Evolutionary conservation across 192 early-diverging fungal species (phyloP).

Genomic region (Podila epicladia): DNA sequence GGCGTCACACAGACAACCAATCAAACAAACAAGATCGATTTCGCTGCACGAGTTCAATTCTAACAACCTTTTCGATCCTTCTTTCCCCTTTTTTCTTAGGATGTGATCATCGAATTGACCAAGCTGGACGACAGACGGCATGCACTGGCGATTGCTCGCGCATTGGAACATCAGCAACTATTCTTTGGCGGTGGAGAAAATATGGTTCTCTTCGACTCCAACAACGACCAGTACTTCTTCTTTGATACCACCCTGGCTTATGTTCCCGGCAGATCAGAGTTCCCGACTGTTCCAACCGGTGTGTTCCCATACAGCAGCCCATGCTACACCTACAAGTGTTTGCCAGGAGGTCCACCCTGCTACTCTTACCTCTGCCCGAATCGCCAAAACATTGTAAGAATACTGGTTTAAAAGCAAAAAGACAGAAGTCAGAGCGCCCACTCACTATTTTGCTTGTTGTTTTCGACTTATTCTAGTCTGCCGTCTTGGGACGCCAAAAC

Average conservation of each 20-base stretch:
- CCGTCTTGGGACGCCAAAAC: slow-evolving; percentile 22
- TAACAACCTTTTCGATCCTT: not conserved
- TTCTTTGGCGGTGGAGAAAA: slow-evolving; percentile 84
- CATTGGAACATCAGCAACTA: slow-evolving; percentile 78
- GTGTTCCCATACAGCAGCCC: slow-evolving; percentile 35
- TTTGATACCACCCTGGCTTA: slow-evolving; percentile 46
- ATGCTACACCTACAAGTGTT: slow-evolving; percentile 37
- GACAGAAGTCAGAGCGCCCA: too few species aligned
- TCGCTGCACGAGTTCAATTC: too few species aligned
- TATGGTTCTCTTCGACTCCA: slow-evolving; percentile 73
- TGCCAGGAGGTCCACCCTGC: slow-evolving; percentile 29
- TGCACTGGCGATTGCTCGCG: slow-evolving; percentile 77
- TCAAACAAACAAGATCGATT: too few species aligned
- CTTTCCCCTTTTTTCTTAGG: slow-evolving; percentile 21
- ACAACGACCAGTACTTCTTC: slow-evolving; percentile 80
- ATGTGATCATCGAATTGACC: slow-evolving; percentile 72
- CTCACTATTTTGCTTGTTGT: not conserved
- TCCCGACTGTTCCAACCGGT: slow-evolving; percentile 29
- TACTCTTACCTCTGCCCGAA: slow-evolving; percentile 48
- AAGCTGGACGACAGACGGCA: slow-evolving; percentile 77
- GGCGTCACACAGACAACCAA: too few species aligned
- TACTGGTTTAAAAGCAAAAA: too few species aligned
- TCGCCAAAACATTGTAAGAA: slow-evolving; percentile 38
- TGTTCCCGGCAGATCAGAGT: slow-evolving; percentile 34
- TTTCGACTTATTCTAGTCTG: slow-evolving; percentile 8